Percentiles rank a stretch among this genome's conserved stretches.
phyloP scores from a whole-genome alignment of 805 yeast species.

The Lachancea lanzarotensis region DNA sequence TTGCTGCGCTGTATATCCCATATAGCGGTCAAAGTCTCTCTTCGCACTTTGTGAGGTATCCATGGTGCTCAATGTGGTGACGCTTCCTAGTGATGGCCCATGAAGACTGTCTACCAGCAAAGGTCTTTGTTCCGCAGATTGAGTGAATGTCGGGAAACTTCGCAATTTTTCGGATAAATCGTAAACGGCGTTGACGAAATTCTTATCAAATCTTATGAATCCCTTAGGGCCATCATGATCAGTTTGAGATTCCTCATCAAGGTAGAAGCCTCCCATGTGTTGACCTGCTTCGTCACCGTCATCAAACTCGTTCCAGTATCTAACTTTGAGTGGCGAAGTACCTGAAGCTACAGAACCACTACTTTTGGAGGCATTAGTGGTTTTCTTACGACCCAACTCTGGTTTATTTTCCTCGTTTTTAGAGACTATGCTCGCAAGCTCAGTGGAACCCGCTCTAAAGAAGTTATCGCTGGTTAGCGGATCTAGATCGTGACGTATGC shows the following conservation, averaged over 20 bases:
- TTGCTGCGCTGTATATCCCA: conserved; percentile 16
- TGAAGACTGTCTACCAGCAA: conserved; percentile 1
- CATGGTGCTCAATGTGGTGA: conserved; percentile 3
- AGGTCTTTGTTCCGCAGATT: neutral
- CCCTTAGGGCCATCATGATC: conserved; percentile 16
- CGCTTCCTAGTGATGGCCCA: conserved; percentile 5
- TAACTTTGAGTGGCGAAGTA: conserved; percentile 5
- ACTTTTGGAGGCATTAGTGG: neutral
- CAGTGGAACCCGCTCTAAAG: neutral
- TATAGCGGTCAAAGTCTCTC: conserved; percentile 17
- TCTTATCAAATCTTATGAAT: conserved; percentile 21
- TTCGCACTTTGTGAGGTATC: conserved; percentile 5
- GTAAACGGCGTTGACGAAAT: conserved; percentile 21
- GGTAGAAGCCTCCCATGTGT: conserved; percentile 11
- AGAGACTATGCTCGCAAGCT: neutral
- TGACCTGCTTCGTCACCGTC: conserved; percentile 22
- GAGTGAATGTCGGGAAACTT: neutral
- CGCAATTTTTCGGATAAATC: conserved; percentile 16
- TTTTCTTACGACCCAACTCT: neutral
- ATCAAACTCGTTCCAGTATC: conserved; percentile 34
- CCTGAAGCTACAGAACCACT: neutral
- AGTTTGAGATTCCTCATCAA: conserved; percentile 7
- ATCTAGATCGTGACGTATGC: neutral
- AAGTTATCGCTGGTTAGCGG: neutral
- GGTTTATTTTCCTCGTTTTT: neutral